Evolutionary conservation across 1,284 basidiomycete species (phyloP).

Genomic region (Apiotrichum laibachii): DNA sequence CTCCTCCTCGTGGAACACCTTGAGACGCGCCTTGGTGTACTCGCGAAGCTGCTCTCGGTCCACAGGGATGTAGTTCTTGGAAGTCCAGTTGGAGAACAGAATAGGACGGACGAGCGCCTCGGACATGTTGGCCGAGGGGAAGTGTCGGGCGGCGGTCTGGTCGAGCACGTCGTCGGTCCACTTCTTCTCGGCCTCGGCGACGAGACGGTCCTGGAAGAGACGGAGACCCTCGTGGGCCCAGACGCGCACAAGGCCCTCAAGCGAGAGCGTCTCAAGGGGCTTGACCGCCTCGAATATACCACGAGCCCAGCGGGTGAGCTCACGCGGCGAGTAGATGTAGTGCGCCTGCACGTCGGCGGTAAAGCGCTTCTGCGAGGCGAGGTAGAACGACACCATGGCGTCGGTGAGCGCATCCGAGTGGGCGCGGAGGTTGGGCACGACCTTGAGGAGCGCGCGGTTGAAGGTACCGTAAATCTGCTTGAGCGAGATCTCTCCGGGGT

Average conservation of each 20-base stretch:
- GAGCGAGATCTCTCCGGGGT: conserved; percentile 93
- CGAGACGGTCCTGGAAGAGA: conserved; percentile 95
- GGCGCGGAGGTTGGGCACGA: conserved; percentile 86
- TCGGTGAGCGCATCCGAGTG: conserved; percentile 93
- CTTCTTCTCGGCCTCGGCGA: conserved; percentile 79
- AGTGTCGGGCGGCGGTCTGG: conserved; percentile 75
- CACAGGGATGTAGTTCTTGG: conserved; percentile 94
- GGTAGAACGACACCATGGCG: conserved; percentile 96
- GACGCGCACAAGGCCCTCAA: conserved; percentile 91
- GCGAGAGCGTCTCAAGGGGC: conserved; percentile 81
- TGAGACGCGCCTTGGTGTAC: conserved; percentile 92
- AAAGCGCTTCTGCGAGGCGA: conserved; percentile 89
- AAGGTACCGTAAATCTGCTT: conserved; percentile 99
- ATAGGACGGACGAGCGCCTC: conserved; percentile 86
- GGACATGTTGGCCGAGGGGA: conserved; percentile 83
- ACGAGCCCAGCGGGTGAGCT: conserved; percentile 95
- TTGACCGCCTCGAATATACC: conserved; percentile 96
- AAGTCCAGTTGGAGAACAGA: conserved; percentile 98
- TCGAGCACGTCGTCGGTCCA: conserved; percentile 98
- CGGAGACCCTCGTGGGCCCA: conserved; percentile 99
- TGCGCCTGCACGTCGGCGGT: conserved; percentile 96
- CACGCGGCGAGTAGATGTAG: conserved; percentile 98
- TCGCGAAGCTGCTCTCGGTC: conserved; percentile 89
- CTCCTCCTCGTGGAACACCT: conserved; percentile 96
- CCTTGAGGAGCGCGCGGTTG: conserved; percentile 92